Percentiles rank a stretch among this genome's conserved stretches.
phyloP scores from a whole-genome alignment of 1,284 basidiomycete genomes.

The Ceratobasidium sp. region DNA sequence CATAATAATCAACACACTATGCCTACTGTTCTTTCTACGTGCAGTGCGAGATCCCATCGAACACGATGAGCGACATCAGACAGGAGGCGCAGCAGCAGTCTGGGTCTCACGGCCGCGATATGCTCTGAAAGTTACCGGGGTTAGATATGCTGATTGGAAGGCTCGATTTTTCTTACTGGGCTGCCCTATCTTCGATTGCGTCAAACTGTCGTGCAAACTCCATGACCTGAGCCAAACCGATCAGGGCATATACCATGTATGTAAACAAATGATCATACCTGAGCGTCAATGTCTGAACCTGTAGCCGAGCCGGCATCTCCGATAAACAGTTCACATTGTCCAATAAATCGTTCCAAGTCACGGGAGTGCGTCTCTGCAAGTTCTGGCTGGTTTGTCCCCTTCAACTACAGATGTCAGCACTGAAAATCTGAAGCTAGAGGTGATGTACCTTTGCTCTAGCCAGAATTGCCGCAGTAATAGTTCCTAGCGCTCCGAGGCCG shows the following conservation, averaged over 20 bases:
- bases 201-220: constrained; percentile 27
- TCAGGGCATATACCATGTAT: not conserved
- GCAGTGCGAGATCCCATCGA: too few relatives aligned
- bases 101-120: constrained; percentile 3
- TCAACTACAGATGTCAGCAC: constrained; percentile 23
- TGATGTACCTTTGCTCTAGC: constrained; percentile 26
- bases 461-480: constrained; percentile 21
- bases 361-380: constrained; percentile 18
- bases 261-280: not conserved
- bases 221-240: not conserved
- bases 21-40: too few relatives aligned
- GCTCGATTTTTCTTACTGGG: constrained; percentile 4
- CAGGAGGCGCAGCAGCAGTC: not conserved
- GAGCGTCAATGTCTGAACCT: constrained; percentile 25
- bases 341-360: constrained; percentile 27
- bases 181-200: constrained; percentile 25
- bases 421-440: not conserved
- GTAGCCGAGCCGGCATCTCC: constrained; percentile 16
- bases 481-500: constrained; percentile 14
- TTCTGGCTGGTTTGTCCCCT: constrained; percentile 38
- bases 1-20: too few relatives aligned
- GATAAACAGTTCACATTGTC: constrained; percentile 21
- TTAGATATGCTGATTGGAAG: too few relatives aligned
- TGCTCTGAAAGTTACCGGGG: too few relatives aligned
- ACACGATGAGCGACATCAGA: too few relatives aligned